Evolutionary conservation across 1,284 basidiomycete genomes (phyloP).

Genomic region (Rhodotorula sp.): DNA sequence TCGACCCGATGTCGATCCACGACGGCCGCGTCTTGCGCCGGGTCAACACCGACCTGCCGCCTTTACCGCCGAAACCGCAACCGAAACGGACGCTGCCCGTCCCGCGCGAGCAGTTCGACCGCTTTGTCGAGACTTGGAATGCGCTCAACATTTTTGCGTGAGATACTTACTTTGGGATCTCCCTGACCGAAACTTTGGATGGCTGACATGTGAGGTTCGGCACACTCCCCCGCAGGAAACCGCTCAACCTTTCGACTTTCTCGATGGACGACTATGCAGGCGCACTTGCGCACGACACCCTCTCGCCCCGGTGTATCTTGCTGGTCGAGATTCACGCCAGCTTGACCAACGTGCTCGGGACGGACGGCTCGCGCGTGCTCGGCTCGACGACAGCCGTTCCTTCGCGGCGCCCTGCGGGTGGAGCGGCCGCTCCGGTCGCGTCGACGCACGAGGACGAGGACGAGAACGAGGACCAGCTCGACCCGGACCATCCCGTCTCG

Average conservation of each 20-base stretch:
- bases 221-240: constrained; percentile 59
- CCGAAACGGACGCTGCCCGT: constrained; percentile 66
- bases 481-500: constrained; percentile 24
- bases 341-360: constrained; percentile 78
- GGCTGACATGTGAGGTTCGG: too few relatives aligned
- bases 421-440: constrained; percentile 9
- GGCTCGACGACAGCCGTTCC: constrained; percentile 27
- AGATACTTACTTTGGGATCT: too few relatives aligned
- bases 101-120: constrained; percentile 69
- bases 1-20: constrained; percentile 47
- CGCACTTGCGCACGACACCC: constrained; percentile 72
- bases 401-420: background rate
- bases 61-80: constrained; percentile 56
- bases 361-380: constrained; percentile 63
- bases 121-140: constrained; percentile 85
- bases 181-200: too few relatives aligned
- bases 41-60: constrained; percentile 71
- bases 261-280: constrained; percentile 91
- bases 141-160: constrained; percentile 91
- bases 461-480: constrained; percentile 24
- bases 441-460: constrained; percentile 50
- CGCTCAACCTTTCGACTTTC: constrained; percentile 83
- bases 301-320: constrained; percentile 70
- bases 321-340: constrained; percentile 85
- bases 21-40: constrained; percentile 58